These are phyloP conservation scores for Colletotrichum karsti DNA, from an alignment of 2,329 filamentous ascomycete genomes.

Conservation along the genomic window DNA sequence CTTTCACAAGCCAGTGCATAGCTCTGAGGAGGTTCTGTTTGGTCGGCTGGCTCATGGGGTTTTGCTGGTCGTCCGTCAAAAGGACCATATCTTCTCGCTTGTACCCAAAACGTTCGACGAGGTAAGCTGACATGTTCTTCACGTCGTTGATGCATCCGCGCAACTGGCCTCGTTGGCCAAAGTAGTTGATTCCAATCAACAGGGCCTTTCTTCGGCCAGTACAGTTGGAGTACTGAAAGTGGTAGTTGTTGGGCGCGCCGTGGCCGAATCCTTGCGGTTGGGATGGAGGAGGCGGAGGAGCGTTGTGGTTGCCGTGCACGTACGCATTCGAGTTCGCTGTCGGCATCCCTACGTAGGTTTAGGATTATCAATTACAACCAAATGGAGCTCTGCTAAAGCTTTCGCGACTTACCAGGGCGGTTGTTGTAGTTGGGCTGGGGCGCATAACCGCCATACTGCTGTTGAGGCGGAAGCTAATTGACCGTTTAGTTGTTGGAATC, in stretches of 20 bases:
- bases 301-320: conserved; percentile 63
- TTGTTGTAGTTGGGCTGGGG: conserved; percentile 57
- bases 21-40: conserved; percentile 94
- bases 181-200: conserved; percentile 96
- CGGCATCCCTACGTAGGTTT: conserved; percentile 45
- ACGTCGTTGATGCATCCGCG: conserved; percentile 97
- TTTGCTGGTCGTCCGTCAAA: conserved; percentile 95
- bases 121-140: conserved; percentile 93
- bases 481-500: conserved; percentile 29
- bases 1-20: conserved; percentile 98
- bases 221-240: conserved; percentile 91
- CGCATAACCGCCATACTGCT: conserved; percentile 53
- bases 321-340: conserved; percentile 60
- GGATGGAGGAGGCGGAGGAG: conserved; percentile 72
- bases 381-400: neutral
- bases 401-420: conserved; percentile 52
- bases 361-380: neutral
- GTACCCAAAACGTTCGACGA: conserved; percentile 90
- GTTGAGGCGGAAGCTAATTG: conserved; percentile 45
- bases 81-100: conserved; percentile 97
- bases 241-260: conserved; percentile 82
- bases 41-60: conserved; percentile 95
- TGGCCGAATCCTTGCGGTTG: conserved; percentile 78
- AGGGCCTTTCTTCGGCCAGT: conserved; percentile 89
- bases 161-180: conserved; percentile 88